These are phyloP conservation scores for Plectosphaerella plurivora DNA, from an alignment of 2,329 filamentous ascomycete genomes.

Conservation along the genomic window DNA sequence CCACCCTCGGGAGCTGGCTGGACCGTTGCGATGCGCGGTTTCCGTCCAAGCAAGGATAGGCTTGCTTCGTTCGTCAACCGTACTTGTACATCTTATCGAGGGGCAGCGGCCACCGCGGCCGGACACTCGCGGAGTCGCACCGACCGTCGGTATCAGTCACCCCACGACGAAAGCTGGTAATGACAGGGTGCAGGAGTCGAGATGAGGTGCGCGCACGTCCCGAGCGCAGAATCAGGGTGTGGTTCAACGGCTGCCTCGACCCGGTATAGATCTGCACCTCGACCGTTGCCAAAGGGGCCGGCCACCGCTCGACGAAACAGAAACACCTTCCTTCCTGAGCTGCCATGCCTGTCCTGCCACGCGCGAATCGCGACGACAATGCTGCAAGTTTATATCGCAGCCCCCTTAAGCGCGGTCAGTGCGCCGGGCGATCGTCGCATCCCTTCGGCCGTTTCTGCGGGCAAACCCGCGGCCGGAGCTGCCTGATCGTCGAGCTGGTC, in stretches of 20 bases:
- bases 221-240: background rate
- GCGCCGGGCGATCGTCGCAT: background rate
- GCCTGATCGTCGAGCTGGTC: background rate
- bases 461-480: background rate
- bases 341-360: constrained; percentile 3
- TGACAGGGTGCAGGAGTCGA: background rate
- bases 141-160: too few relatives aligned
- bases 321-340: too few relatives aligned
- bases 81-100: too few relatives aligned
- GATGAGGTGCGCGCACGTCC: background rate
- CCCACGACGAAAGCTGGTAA: background rate
- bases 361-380: background rate
- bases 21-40: too few relatives aligned
- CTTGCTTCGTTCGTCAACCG: too few relatives aligned
- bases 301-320: too few relatives aligned
- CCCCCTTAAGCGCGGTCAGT: background rate
- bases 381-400: background rate
- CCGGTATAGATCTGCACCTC: background rate
- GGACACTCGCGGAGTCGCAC: too few relatives aligned
- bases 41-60: too few relatives aligned
- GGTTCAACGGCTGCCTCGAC: background rate
- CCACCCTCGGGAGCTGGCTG: too few relatives aligned
- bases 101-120: too few relatives aligned
- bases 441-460: background rate
- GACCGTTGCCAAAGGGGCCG: background rate